Base-by-base conservation (phyloP, 257 asterid species). In the Vinca minor region DNA sequence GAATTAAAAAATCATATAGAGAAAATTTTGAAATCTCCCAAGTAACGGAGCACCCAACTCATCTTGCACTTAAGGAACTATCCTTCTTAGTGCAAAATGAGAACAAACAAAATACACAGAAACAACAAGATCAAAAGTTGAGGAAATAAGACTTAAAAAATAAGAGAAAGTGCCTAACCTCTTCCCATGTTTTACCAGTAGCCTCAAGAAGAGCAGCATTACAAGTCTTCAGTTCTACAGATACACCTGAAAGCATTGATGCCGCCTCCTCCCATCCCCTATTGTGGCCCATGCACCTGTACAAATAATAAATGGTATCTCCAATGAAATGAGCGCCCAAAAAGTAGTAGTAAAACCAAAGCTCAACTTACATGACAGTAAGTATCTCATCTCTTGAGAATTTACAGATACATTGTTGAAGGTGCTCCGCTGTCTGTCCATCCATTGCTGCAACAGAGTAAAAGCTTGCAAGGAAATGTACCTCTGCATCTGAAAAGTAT, bases 241-340 rank as follows among this genome's bases (percentile, higher is more conserved):
- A 71, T 59, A 76, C 84, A 71, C 95, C 98, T 5, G 92, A 77
- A 44, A 88, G 71, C 90, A 86, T 76, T 48, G 98, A 86, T 50
- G 98, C 98, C 18, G 96, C 98, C 79, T 88, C 96, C 76, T 91
- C 98, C 98, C 96, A 86, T 64, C 95, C 96, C 79, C 70, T 83
- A 67, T 91, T 88, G 70, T 91, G 98, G 42, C 98, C 98, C 98
- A 91, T 91, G 71, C 98, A 91, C 98, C 98, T 91, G 85, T 74
- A 79, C 68, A 61, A n/a, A n/a, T n/a, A n/a, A 44, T 39, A 61
- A 69, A 63, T 29, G 20, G 48, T 61, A 35, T 31, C 63, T 44
- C 32, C 62, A 71, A 31, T 52, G 34, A 36, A 32, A 31, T 34
- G 36, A 60, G 62, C 73, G 45, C 63, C 44, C 41, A 64, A 68